Percentiles rank a stretch among this genome's conserved stretches.
Conservation (phyloP, 2,329 filamentous ascomycete species). For the Cyphellophora attinorum region DNA sequence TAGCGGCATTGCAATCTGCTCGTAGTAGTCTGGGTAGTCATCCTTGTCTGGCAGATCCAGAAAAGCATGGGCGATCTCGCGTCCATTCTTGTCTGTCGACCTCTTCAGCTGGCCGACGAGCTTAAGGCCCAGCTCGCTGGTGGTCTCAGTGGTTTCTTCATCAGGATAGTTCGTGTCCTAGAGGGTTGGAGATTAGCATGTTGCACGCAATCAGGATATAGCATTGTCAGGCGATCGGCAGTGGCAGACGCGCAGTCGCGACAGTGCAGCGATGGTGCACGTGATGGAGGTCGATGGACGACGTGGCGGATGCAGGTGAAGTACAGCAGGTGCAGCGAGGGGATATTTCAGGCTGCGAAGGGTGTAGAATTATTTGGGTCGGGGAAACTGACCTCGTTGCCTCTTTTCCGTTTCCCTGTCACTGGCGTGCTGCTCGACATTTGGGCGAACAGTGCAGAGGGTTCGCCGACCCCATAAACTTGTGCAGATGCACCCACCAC, state of each 20-base stretch:
- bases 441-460: neutral
- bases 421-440: conserved; percentile 1
- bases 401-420: neutral
- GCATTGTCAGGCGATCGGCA: too few species aligned
- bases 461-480: neutral
- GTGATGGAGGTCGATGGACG: too few species aligned
- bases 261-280: neutral
- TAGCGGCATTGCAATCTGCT: conserved; percentile 65
- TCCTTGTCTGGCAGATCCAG: conserved; percentile 56
- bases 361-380: too few species aligned
- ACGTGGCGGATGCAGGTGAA: too few species aligned
- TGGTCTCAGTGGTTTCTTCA: conserved; percentile 56
- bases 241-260: conserved; percentile 7
- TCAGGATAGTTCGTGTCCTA: conserved; percentile 20
- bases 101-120: conserved; percentile 67
- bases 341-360: too few species aligned
- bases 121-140: conserved; percentile 59
- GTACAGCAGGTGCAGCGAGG: too few species aligned
- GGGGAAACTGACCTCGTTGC: conserved; percentile 1
- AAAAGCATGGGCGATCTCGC: conserved; percentile 65
- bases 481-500: neutral
- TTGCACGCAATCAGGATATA: too few species aligned
- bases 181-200: too few species aligned
- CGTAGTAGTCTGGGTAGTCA: conserved; percentile 60
- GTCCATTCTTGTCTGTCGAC: conserved; percentile 73